These are phyloP conservation scores for Pterocarpus santalinus DNA, from an alignment of 306 rosid genomes.

Conservation along the genomic window DNA sequence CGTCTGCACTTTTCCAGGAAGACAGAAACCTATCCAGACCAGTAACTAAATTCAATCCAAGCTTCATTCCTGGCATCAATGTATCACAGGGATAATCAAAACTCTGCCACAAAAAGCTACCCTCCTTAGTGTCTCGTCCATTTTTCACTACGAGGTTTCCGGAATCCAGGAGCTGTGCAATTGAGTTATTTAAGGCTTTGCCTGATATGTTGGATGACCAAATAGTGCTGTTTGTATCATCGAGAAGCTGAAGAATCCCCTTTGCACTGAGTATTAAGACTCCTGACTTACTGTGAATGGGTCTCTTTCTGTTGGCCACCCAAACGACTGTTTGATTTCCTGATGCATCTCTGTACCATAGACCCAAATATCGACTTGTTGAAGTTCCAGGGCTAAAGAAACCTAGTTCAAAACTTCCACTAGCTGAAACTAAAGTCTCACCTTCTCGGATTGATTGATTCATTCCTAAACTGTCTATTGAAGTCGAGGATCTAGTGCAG, in stretches of 20 bases:
- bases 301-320: background rate
- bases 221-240: background rate
- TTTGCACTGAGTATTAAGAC: background rate
- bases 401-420: background rate
- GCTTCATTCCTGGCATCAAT: background rate
- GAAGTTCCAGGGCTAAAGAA: background rate
- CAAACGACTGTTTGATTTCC: background rate
- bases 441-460: background rate
- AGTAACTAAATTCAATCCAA: background rate
- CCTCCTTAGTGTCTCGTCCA: background rate
- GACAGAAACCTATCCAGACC: background rate
- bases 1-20: background rate
- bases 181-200: background rate
- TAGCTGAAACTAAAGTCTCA: background rate
- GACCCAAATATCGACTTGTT: background rate
- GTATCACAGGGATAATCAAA: background rate
- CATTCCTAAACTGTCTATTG: background rate
- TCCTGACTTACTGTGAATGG: background rate
- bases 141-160: background rate
- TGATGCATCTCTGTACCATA: background rate
- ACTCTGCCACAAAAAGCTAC: background rate
- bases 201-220: background rate
- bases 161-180: background rate
- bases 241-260: background rate
- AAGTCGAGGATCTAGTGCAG: background rate